Conservation (phyloP, 768 basidiomycete species). For the Lactarius sanguifluus region DNA sequence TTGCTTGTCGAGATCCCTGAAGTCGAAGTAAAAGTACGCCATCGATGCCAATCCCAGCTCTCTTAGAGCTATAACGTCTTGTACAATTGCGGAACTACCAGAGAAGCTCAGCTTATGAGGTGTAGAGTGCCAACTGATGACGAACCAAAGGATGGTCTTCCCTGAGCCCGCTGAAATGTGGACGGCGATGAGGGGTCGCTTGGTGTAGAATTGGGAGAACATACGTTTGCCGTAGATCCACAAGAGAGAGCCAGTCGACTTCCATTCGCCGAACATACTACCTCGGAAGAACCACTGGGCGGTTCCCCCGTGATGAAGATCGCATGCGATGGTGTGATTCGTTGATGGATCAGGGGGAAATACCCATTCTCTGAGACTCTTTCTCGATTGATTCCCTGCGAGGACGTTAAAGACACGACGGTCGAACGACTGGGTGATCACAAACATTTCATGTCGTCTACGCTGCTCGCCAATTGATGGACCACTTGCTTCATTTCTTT, state of each 20-base stretch:
- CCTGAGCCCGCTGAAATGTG: neutral
- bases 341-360: neutral
- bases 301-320: neutral
- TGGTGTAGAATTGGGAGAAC: neutral
- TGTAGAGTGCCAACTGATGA: neutral
- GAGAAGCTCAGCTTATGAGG: neutral
- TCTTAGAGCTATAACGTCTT: no score
- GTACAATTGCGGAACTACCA: no score
- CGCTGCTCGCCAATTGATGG: neutral
- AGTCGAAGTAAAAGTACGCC: neutral
- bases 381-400: neutral
- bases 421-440: neutral
- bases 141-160: neutral
- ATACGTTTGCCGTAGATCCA: neutral
- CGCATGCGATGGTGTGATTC: neutral
- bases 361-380: neutral
- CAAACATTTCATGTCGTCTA: neutral
- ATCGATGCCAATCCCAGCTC: neutral
- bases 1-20: neutral
- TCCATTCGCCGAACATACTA: neutral
- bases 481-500: neutral
- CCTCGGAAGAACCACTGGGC: neutral
- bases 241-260: neutral
- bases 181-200: neutral
- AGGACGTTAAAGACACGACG: neutral